Percentiles rank a stretch among this genome's conserved stretches.
phyloP scores from a whole-genome alignment of 1,284 basidiomycete genomes.

The Phellinidium pouzarii region DNA sequence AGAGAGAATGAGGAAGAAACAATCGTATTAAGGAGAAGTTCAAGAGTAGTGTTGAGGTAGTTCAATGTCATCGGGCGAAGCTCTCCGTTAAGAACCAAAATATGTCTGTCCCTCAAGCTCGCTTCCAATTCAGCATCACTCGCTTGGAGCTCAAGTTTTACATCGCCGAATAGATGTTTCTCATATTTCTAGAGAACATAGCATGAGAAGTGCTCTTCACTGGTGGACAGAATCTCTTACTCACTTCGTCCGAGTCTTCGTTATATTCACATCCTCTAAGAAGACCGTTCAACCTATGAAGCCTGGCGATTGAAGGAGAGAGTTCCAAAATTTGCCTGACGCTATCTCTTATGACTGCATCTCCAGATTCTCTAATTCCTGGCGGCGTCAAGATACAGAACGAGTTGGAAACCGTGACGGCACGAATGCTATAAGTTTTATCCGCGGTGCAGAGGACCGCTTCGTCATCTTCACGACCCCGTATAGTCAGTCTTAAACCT shows the following conservation, averaged over 20 bases:
- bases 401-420: constrained; percentile 81
- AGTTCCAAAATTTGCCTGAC: constrained; percentile 76
- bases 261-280: constrained; percentile 65
- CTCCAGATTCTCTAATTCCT: constrained; percentile 29
- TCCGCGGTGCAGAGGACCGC: constrained; percentile 80
- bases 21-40: constrained; percentile 64
- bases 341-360: constrained; percentile 61
- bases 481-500: constrained; percentile 63
- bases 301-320: constrained; percentile 60
- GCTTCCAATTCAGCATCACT: constrained; percentile 65
- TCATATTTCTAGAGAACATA: constrained; percentile 11
- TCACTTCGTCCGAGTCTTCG: constrained; percentile 44
- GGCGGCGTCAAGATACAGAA: constrained; percentile 65
- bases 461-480: constrained; percentile 75
- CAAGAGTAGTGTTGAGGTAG: constrained; percentile 65
- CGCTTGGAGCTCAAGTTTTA: constrained; percentile 64
- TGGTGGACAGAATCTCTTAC: constrained; percentile 30
- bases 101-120: constrained; percentile 58
- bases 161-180: constrained; percentile 45
- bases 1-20: constrained; percentile 49
- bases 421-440: constrained; percentile 75
- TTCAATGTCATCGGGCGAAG: constrained; percentile 63
- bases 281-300: constrained; percentile 59
- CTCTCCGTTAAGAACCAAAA: constrained; percentile 63
- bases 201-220: not conserved